These are phyloP conservation scores for Fusarium pseudoanthophilum DNA, from an alignment of 2,329 filamentous ascomycete species.

Conservation along the genomic window DNA sequence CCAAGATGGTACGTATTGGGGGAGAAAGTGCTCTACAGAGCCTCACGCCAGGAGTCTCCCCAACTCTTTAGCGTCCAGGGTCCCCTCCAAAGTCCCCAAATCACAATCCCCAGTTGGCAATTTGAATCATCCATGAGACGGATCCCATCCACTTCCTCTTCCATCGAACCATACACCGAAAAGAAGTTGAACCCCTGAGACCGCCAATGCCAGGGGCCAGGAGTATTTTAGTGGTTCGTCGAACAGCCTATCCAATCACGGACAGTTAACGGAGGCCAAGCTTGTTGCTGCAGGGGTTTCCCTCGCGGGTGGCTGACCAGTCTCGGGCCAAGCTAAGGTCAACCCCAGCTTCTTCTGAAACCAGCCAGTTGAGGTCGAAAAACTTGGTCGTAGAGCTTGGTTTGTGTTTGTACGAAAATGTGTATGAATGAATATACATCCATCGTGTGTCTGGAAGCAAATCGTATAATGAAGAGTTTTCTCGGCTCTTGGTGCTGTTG, in stretches of 20 bases:
- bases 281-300: slow-evolving; percentile 27
- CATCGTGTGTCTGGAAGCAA: not conserved
- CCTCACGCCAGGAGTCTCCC: slow-evolving; percentile 31
- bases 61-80: slow-evolving; percentile 7
- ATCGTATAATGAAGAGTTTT: not conserved
- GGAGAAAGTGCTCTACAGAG: not conserved
- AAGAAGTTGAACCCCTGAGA: slow-evolving; percentile 37
- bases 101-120: slow-evolving; percentile 13
- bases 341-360: slow-evolving; percentile 44
- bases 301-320: slow-evolving; percentile 28
- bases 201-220: slow-evolving; percentile 13
- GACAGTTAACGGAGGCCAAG: slow-evolving; percentile 1
- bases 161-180: slow-evolving; percentile 31
- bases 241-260: slow-evolving; percentile 3
- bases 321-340: slow-evolving; percentile 21
- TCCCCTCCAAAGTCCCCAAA: not conserved
- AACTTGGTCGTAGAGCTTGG: too few species aligned
- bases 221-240: slow-evolving; percentile 13
- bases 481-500: not conserved
- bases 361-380: slow-evolving; percentile 17
- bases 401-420: slow-evolving; percentile 1
- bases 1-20: not conserved
- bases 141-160: slow-evolving; percentile 4
- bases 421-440: not conserved
- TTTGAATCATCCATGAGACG: slow-evolving; percentile 15